Evolutionary conservation across 306 rosid genomes (phyloP), one percentile per base, ranked within the genome.

Genomic region (Fragaria iinumae): DNA sequence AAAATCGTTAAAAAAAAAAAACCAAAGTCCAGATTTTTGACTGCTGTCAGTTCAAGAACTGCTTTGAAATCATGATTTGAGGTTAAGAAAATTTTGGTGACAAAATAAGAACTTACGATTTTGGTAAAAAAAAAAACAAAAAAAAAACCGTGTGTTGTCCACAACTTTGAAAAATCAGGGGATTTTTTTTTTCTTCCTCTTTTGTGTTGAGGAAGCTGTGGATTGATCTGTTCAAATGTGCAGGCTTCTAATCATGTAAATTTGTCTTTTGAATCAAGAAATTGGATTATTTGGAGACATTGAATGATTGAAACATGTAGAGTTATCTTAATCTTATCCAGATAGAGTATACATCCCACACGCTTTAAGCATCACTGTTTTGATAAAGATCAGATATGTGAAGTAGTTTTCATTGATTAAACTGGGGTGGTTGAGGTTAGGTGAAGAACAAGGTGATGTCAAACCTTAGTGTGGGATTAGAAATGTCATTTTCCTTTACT

Each of bases 371-470:
- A 82, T 82, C 76, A 25, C 56, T 13, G 2, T 52, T 48, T 64
- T 73, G 68, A 50, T 69, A 64, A 69, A 44, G 52, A 74, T 69
- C 38, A 43, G 75, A 70, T 20, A 23, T 64, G 70, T 47, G 17
- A 11, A 29, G 41, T 79, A 8, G 64, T 32, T 74, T 69, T 74
- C 82, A 41, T 32, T 13, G 20, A 75, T 79, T 43, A 68, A 83
- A 53, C 47, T 9, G 68, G 45, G 9, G 77, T 63, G 20, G 43
- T 69, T 69, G 69, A 69, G 71, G 74, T 76, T 75, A 34, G 83
- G 80, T 78, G 77, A 57, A 60, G 80, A 45, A 67, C 48, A 57
- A 25, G 39, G 18, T 39, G 52, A 62, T 41, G 63, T 48, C 52
- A 48, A 63, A 56, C 49, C 56, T 21, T 34, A 0, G 11, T 39